Conservation (phyloP, 1,284 basidiomycete species). For the Pisolithus thermaeus region DNA sequence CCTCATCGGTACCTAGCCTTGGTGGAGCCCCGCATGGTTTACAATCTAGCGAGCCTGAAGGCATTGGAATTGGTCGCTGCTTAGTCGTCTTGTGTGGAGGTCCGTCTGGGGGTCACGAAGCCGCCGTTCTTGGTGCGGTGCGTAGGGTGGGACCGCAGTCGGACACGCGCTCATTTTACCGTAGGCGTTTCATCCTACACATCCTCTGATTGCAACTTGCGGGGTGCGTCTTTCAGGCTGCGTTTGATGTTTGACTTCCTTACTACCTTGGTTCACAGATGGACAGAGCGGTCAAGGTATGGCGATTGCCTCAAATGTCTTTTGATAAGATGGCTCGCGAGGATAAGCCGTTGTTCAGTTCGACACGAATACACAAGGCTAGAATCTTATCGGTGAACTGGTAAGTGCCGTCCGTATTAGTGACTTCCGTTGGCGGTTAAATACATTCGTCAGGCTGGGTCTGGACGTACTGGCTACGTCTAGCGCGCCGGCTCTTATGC, state of each 20-base stretch:
- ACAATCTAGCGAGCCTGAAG: conserved; percentile 53
- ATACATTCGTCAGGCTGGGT: conserved; percentile 41
- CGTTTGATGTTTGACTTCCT: neutral
- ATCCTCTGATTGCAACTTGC: conserved; percentile 65
- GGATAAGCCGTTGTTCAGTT: conserved; percentile 72
- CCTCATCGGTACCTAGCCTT: conserved; percentile 40
- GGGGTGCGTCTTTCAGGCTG: conserved; percentile 43
- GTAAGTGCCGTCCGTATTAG: conserved; percentile 28
- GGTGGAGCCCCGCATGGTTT: conserved; percentile 68
- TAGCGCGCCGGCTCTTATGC: conserved; percentile 53
- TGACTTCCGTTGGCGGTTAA: neutral
- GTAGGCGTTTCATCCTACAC: conserved; percentile 59
- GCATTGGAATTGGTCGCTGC: conserved; percentile 56
- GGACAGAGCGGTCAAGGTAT: conserved; percentile 68
- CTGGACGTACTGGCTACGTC: conserved; percentile 56
- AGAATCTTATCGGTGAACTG: conserved; percentile 59
- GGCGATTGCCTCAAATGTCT: conserved; percentile 40
- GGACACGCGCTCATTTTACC: conserved; percentile 3
- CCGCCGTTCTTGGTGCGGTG: conserved; percentile 61
- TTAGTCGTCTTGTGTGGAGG: conserved; percentile 60
- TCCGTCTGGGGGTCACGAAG: conserved; percentile 63
- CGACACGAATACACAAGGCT: conserved; percentile 57
- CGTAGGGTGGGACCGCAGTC: conserved; percentile 16
- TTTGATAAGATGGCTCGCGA: conserved; percentile 43
- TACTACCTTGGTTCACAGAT: conserved; percentile 36